Evolutionary conservation across 495 filamentous ascomycete species (phyloP).

Genomic region (Corynascus novoguineensis): DNA sequence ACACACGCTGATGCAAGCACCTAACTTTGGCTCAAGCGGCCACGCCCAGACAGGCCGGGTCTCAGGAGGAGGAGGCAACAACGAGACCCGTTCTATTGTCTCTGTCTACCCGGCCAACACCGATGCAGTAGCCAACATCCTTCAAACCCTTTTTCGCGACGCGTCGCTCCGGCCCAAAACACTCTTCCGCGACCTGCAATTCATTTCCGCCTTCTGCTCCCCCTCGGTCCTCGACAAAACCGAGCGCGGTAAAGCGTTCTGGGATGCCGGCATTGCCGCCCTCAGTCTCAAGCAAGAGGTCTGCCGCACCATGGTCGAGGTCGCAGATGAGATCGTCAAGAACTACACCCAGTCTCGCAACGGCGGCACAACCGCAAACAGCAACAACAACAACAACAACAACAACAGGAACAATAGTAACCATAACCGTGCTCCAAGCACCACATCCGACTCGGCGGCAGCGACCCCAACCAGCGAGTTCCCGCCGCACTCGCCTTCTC

Average conservation of each 20-base stretch:
- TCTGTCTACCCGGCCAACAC: constrained; percentile 47
- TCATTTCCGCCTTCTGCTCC: constrained; percentile 88
- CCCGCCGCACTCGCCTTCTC: constrained; percentile 18
- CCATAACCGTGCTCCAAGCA: too few species aligned
- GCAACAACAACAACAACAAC: constrained; percentile 10
- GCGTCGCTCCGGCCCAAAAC: constrained; percentile 76
- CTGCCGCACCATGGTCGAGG: constrained; percentile 82
- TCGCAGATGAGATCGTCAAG: constrained; percentile 69
- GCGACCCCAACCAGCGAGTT: constrained; percentile 13
- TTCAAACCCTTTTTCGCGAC: constrained; percentile 75
- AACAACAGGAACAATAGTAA: too few species aligned
- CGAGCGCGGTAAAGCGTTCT: constrained; percentile 85
- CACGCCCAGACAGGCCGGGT: constrained; percentile 27
- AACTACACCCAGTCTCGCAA: constrained; percentile 45
- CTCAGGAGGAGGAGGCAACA: constrained; percentile 26
- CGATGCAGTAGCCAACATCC: constrained; percentile 72
- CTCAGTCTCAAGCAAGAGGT: constrained; percentile 85
- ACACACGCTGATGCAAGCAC: constrained; percentile 44
- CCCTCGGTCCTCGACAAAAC: constrained; percentile 74
- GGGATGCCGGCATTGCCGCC: constrained; percentile 86
- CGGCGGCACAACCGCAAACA: constrained; percentile 17
- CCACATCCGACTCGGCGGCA: constrained; percentile 17
- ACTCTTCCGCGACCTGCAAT: constrained; percentile 91
- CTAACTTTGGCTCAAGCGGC: constrained; percentile 18
- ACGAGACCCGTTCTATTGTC: constrained; percentile 40